Evolutionary conservation across 2,329 filamentous ascomycete genomes (phyloP), one percentile per base, ranked within the genome.

Genomic region (Graphium sp.): DNA sequence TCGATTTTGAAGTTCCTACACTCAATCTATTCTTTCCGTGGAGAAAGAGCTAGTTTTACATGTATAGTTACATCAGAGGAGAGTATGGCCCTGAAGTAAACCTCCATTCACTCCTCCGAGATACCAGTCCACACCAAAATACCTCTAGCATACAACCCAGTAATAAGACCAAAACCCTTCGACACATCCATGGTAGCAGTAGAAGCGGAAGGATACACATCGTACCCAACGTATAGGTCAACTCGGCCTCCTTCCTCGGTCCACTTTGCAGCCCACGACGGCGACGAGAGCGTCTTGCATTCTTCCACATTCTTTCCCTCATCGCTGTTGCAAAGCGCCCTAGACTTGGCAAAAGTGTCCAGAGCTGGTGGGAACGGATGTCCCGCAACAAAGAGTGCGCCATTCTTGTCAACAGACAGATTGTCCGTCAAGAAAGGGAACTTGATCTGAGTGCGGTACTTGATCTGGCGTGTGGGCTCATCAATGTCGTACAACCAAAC

Each of bases 361-460:
- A 56, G 35, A 3, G 42, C 41, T 0, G 46, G 44, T 2, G 47
- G 28, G 25, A 57, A 45, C 2, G 53, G 48, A 18, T 60, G 56
- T 0, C 56, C 56, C 0, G 56, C 49, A 12, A 54, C 46, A 7
- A 56, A 33, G 12, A 60, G 44, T n/a, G 41, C 42, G 26, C 39
- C 36, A 29, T 45, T 21, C 19, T 38, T 14, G 28, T 45, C 41
- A 4, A 44, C 26, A 1, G 49, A 48, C 8, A 60, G 40, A 24
- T 60, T 60, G 33, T 60, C 56, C 0, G 53, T 48, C 6, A 50
- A 18, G 33, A 56, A 60, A 0, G 53, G 49, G 3, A 55, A 24
- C 9, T 8, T 3, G 5, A 32, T 30, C 10, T 28, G 12, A 9
- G 16, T 12, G 7, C 11, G 10, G 8, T 12, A 17, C n/a, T 16